phyloP scores from a whole-genome alignment of 1,139 yeast species.

The Taphrina deformans region DNA sequence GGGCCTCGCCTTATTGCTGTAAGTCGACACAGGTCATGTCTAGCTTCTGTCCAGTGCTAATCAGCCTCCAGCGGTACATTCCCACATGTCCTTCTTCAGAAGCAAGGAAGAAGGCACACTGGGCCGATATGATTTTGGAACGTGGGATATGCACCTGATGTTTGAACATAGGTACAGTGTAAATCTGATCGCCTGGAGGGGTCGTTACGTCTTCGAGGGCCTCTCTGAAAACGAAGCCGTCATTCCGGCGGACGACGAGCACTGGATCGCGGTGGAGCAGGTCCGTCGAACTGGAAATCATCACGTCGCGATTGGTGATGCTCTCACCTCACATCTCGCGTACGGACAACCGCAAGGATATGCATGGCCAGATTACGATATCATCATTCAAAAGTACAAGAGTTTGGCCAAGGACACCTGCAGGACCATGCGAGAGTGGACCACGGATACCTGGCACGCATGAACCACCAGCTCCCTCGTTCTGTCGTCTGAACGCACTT shows the following conservation, averaged over 20 bases:
- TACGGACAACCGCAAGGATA: neutral
- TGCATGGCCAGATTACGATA: neutral
- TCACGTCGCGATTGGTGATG: neutral
- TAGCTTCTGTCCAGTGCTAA: too few relatives aligned
- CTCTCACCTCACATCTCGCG: neutral
- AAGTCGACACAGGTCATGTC: too few relatives aligned
- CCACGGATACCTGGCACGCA: neutral
- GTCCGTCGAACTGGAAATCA: neutral
- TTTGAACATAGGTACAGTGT: neutral
- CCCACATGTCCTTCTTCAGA: neutral
- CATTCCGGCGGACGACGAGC: neutral
- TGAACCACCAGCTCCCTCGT: too few relatives aligned
- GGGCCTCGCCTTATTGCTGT: neutral
- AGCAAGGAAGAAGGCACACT: neutral
- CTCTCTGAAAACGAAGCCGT: neutral
- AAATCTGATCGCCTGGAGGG: neutral
- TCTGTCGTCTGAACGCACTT: too few relatives aligned
- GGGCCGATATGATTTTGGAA: neutral
- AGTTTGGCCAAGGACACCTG: neutral
- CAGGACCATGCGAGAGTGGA: neutral
- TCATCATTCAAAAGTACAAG: neutral
- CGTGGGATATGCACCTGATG: neutral
- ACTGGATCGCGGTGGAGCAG: neutral
- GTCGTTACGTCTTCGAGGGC: neutral
- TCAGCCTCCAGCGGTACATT: neutral